Conservation (phyloP, 169 alveolate species). For the Pseudocohnilembus persalinus region DNA sequence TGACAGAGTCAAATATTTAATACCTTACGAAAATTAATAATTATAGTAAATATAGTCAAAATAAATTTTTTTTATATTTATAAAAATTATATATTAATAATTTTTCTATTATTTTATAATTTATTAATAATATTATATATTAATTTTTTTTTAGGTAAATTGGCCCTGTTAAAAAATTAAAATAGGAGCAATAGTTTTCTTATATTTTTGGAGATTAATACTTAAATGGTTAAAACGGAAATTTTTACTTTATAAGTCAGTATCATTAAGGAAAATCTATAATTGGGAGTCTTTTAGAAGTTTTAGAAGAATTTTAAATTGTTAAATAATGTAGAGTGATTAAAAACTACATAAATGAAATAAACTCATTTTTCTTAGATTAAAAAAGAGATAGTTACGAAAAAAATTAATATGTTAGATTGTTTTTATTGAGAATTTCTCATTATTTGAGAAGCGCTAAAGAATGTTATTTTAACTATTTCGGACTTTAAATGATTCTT, state of each 20-base stretch:
- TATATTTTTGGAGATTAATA: background rate
- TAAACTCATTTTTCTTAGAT: background rate
- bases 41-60: background rate
- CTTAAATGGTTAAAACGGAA: background rate
- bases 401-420: background rate
- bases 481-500: background rate
- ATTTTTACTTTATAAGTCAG: background rate
- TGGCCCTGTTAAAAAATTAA: background rate
- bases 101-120: too few species aligned
- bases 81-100: too few species aligned
- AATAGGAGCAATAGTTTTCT: background rate
- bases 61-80: too few species aligned
- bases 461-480: background rate
- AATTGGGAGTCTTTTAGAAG: background rate
- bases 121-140: too few species aligned
- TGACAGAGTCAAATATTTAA: conserved; percentile 78
- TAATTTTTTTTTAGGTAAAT: too few species aligned
- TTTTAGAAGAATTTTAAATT: too few species aligned
- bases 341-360: background rate
- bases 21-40: too few species aligned
- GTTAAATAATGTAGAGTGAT: background rate
- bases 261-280: background rate
- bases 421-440: background rate
- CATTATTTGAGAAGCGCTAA: background rate
- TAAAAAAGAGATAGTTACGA: background rate